A percentile compares a stretch with the other conserved stretches of the same genome.
phyloP scores from a whole-genome alignment of 345 rosid species.

The Aethionema arabicum region DNA sequence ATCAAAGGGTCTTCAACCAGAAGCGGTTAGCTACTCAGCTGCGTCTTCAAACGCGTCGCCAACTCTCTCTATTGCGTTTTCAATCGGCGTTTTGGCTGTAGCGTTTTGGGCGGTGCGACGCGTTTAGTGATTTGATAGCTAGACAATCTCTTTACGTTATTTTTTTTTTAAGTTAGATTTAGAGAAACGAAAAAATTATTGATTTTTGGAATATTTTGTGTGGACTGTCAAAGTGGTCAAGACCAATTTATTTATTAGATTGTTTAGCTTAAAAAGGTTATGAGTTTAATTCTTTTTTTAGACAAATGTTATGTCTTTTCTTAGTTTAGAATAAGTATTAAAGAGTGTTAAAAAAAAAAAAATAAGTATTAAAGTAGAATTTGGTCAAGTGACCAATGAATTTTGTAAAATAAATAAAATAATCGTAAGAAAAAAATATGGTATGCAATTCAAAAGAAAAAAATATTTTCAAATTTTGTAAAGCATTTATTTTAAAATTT shows the following conservation, averaged over 20 bases:
- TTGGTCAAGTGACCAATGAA: no score
- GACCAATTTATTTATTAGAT: constrained; percentile 3
- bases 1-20: constrained; percentile 26
- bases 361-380: neutral
- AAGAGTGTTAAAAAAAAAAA: no score
- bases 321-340: neutral
- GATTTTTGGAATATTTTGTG: constrained; percentile 1
- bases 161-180: neutral
- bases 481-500: no score
- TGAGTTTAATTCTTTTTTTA: constrained; percentile 16
- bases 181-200: neutral
- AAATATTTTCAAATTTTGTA: no score
- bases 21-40: constrained; percentile 35
- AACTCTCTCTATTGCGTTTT: constrained; percentile 3
- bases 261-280: neutral
- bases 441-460: no score
- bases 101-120: constrained; percentile 25
- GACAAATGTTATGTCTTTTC: constrained; percentile 25
- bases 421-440: no score
- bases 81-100: constrained; percentile 8
- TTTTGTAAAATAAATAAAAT: no score
- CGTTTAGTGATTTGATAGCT: constrained; percentile 19
- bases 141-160: neutral
- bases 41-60: constrained; percentile 28
- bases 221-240: neutral